phyloP scores from a whole-genome alignment of 2,329 filamentous ascomycete species.

The Nigrograna mackinnonii region DNA sequence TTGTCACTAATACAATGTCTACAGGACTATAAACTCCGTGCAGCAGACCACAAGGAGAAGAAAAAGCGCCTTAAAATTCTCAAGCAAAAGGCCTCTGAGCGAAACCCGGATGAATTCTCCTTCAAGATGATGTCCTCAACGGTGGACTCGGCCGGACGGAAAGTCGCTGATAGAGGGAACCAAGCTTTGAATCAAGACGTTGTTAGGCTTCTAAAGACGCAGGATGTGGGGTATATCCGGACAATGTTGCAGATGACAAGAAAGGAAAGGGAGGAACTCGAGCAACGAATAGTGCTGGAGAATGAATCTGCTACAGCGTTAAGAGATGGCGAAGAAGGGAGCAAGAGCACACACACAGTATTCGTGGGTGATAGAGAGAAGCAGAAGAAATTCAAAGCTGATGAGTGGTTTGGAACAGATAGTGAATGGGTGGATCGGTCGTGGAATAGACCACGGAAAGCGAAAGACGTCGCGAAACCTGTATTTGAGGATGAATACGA shows the following conservation, averaged over 20 bases:
- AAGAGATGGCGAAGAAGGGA: constrained; percentile 29
- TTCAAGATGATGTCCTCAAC: constrained; percentile 64
- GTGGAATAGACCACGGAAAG: constrained; percentile 28
- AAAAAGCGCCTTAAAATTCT: constrained; percentile 62
- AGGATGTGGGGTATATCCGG: constrained; percentile 65
- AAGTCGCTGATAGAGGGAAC: constrained; percentile 50
- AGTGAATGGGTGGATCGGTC: constrained; percentile 24
- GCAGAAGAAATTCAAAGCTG: constrained; percentile 44
- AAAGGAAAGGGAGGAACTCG: constrained; percentile 56
- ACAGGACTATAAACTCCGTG: constrained; percentile 67
- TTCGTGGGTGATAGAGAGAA: constrained; percentile 46
- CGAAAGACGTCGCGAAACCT: constrained; percentile 8
- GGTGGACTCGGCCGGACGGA: constrained; percentile 49
- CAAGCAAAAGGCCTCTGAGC: constrained; percentile 61
- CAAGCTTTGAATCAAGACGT: constrained; percentile 57
- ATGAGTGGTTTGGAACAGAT: constrained; percentile 44
- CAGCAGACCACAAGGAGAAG: constrained; percentile 66
- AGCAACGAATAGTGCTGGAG: constrained; percentile 40
- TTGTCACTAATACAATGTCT: background rate
- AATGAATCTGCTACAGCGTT: constrained; percentile 47
- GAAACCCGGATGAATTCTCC: constrained; percentile 69
- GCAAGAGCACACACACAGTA: constrained; percentile 36
- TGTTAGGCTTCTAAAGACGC: constrained; percentile 67
- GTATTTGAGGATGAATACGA: constrained; percentile 27
- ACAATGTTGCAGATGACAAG: constrained; percentile 60